These are phyloP conservation scores for Teratosphaeria pseudoeucalypti DNA, from an alignment of 2,329 filamentous ascomycete species.

Conservation along the genomic window DNA sequence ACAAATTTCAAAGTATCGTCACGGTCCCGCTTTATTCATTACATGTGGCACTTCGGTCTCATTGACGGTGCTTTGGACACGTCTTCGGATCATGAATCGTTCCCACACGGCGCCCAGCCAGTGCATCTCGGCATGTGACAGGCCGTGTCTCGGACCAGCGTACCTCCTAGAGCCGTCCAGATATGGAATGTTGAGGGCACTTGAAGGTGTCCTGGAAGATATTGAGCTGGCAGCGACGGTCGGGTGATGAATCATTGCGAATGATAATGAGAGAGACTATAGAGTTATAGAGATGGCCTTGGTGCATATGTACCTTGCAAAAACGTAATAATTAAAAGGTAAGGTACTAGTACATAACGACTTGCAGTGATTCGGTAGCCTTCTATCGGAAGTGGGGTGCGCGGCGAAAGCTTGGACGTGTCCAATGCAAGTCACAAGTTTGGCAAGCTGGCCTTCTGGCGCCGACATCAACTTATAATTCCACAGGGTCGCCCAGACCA, in stretches of 20 bases:
- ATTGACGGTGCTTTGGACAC: not conserved
- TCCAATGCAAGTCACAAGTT: not conserved
- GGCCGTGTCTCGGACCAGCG: not conserved
- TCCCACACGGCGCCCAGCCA: not conserved
- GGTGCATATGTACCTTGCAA: not conserved
- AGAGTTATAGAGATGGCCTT: no score
- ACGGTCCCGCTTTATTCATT: not conserved
- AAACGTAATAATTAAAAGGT: not conserved
- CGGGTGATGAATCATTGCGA: not conserved
- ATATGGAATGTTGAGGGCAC: not conserved
- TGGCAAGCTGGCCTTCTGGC: not conserved
- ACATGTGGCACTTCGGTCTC: not conserved
- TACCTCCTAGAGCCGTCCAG: not conserved
- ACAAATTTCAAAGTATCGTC: not conserved
- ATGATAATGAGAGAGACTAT: no score
- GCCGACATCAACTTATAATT: not conserved
- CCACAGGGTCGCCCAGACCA: not conserved
- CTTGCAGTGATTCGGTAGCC: not conserved
- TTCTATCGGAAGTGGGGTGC: not conserved
- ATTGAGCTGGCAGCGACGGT: not conserved
- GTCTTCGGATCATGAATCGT: not conserved
- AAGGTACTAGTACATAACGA: no score
- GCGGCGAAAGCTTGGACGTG: not conserved
- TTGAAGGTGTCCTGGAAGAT: not conserved
- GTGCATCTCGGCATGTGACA: not conserved